These are phyloP conservation scores for Cladosporium sp. DNA, from an alignment of 2,329 filamentous ascomycete genomes.

Conservation along the genomic window DNA sequence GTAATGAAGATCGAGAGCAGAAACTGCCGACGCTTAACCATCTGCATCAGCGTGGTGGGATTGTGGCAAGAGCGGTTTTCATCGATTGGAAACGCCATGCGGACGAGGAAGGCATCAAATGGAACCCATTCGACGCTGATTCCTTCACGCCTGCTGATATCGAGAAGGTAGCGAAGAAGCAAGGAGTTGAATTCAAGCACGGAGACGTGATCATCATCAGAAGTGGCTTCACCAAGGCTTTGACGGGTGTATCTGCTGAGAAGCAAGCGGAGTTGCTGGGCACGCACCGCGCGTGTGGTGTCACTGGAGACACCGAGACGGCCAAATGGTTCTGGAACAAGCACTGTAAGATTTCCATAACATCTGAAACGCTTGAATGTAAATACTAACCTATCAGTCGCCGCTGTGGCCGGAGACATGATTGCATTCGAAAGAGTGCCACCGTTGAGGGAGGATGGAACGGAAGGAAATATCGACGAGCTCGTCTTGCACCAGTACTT, in stretches of 20 bases:
- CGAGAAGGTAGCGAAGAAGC: constrained; percentile 40
- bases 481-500: constrained; percentile 38
- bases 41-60: constrained; percentile 49
- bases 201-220: constrained; percentile 57
- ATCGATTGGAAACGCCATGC: constrained; percentile 58
- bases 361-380: background rate
- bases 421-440: constrained; percentile 47
- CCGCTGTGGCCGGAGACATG: constrained; percentile 54
- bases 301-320: constrained; percentile 45
- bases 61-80: constrained; percentile 53
- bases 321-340: constrained; percentile 57
- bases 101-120: constrained; percentile 49
- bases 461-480: constrained; percentile 20
- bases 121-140: constrained; percentile 49
- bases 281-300: constrained; percentile 30
- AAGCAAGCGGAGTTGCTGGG: constrained; percentile 41
- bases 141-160: constrained; percentile 43
- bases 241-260: constrained; percentile 35
- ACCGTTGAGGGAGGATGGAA: constrained; percentile 22
- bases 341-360: constrained; percentile 28
- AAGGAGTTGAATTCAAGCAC: constrained; percentile 39
- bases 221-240: constrained; percentile 46
- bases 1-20: constrained; percentile 25
- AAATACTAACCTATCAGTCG: constrained; percentile 28
- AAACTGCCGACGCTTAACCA: constrained; percentile 33